These are phyloP conservation scores for Lasiodiplodia hormozganensis DNA, from an alignment of 2,329 filamentous ascomycete species.

Conservation along the genomic window DNA sequence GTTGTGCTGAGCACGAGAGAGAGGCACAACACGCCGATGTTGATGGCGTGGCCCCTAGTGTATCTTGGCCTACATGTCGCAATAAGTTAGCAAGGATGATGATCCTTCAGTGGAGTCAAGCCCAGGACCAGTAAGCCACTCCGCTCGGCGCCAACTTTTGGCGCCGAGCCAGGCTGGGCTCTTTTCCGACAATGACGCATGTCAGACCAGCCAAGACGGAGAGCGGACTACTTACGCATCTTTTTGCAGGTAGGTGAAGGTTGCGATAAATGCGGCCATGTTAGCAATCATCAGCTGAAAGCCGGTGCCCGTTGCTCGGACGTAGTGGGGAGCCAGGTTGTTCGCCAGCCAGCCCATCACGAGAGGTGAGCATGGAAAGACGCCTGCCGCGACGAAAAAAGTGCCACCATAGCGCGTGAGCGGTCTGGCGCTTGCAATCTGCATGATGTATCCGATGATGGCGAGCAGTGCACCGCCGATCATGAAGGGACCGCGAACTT, in stretches of 20 bases:
- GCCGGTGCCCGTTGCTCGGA: slow-evolving; percentile 59
- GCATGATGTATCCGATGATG: slow-evolving; percentile 60
- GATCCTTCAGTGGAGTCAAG: slow-evolving; percentile 15
- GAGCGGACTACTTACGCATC: slow-evolving; percentile 45
- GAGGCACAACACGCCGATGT: slow-evolving; percentile 24
- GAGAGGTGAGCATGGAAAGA: slow-evolving; percentile 48
- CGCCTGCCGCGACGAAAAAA: slow-evolving; percentile 50
- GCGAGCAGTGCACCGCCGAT: slow-evolving; percentile 55
- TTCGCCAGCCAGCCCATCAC: slow-evolving; percentile 54
- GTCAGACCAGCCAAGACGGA: background rate
- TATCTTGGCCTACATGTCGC: slow-evolving; percentile 32
- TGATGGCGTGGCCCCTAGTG: slow-evolving; percentile 31
- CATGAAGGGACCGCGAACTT: slow-evolving; percentile 56
- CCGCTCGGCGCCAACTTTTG: slow-evolving; percentile 12
- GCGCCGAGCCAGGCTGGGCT: slow-evolving; percentile 5
- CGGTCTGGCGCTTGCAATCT: slow-evolving; percentile 51
- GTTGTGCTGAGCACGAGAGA: slow-evolving; percentile 35
- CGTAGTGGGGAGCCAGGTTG: slow-evolving; percentile 61
- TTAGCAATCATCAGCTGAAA: slow-evolving; percentile 58
- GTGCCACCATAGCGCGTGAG: slow-evolving; percentile 49
- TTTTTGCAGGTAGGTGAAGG: slow-evolving; percentile 57
- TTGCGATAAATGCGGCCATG: slow-evolving; percentile 57
- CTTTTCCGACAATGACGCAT: slow-evolving; percentile 6
- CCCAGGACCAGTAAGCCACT: background rate
- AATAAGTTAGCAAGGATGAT: slow-evolving; percentile 14